phyloP scores from a whole-genome alignment of 1,284 basidiomycete genomes.

The Fomitopsis schrenkii region DNA sequence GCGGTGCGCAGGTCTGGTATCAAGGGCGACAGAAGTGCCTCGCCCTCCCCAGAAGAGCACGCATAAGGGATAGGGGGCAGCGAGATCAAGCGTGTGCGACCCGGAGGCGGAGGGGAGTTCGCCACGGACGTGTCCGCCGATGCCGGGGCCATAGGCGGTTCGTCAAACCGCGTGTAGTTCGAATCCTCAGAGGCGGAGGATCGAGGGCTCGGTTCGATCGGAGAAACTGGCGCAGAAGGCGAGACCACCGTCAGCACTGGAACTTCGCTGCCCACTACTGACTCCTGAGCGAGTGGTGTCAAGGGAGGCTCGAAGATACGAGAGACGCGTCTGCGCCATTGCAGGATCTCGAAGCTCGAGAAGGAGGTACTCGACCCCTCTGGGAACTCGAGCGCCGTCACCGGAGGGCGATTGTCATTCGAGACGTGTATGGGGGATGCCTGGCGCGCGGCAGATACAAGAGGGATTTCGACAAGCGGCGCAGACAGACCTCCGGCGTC shows the following conservation, averaged over 20 bases:
- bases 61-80: constrained; percentile 14
- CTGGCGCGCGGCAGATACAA: neutral
- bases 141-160: neutral
- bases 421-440: neutral
- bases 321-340: constrained; percentile 2
- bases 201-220: neutral
- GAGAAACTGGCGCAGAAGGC: neutral
- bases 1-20: constrained; percentile 12
- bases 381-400: constrained; percentile 12
- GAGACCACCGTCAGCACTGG: neutral
- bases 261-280: neutral
- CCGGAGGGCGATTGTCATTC: constrained; percentile 5
- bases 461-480: neutral
- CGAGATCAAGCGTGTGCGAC: constrained; percentile 10
- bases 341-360: constrained; percentile 6
- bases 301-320: constrained; percentile 4
- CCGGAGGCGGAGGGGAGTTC: constrained; percentile 12
- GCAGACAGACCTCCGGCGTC: neutral
- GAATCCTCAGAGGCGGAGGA: neutral
- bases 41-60: neutral
- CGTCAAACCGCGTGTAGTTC: neutral
- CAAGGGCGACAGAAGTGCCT: constrained; percentile 2
- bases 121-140: neutral
- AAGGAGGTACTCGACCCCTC: constrained; percentile 4
- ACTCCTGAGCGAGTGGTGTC: neutral